Evolutionary conservation across 2,329 filamentous ascomycete genomes (phyloP).

Genomic region (Dactylellina drechsleri): DNA sequence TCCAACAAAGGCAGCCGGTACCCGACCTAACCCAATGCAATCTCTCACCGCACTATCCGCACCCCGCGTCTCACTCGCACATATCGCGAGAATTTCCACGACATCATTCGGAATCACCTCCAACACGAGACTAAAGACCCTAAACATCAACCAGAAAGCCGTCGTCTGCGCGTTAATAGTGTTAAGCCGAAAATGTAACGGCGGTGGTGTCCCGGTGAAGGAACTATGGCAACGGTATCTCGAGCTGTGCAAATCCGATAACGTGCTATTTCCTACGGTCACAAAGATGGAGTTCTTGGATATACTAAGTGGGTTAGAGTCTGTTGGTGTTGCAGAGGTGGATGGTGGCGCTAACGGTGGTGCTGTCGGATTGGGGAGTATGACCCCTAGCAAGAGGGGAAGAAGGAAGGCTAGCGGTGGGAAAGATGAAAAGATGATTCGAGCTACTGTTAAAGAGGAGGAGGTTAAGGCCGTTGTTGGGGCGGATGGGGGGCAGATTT

Average conservation of each 20-base stretch:
- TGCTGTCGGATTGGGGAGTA: slow-evolving; percentile 14
- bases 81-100: slow-evolving; percentile 90
- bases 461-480: slow-evolving; percentile 45
- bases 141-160: slow-evolving; percentile 97
- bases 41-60: slow-evolving; percentile 68
- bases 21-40: slow-evolving; percentile 36
- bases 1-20: slow-evolving; percentile 16
- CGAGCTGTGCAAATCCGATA: slow-evolving; percentile 82
- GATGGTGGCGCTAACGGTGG: slow-evolving; percentile 29
- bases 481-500: slow-evolving; percentile 41
- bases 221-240: slow-evolving; percentile 85
- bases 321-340: slow-evolving; percentile 78
- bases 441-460: slow-evolving; percentile 48
- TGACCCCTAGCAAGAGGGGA: slow-evolving; percentile 46
- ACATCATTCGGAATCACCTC: slow-evolving; percentile 91
- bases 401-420: slow-evolving; percentile 16
- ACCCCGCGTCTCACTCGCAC: slow-evolving; percentile 86
- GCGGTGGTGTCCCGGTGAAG: slow-evolving; percentile 80
- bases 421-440: slow-evolving; percentile 49
- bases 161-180: slow-evolving; percentile 88
- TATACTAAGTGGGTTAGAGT: slow-evolving; percentile 88
- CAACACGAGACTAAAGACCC: slow-evolving; percentile 80
- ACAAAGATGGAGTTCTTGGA: slow-evolving; percentile 94
- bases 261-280: slow-evolving; percentile 82
- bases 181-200: slow-evolving; percentile 75